These are phyloP conservation scores for Picea mariana DNA, from an alignment of 83 land plant genomes.

Conservation along the genomic window DNA sequence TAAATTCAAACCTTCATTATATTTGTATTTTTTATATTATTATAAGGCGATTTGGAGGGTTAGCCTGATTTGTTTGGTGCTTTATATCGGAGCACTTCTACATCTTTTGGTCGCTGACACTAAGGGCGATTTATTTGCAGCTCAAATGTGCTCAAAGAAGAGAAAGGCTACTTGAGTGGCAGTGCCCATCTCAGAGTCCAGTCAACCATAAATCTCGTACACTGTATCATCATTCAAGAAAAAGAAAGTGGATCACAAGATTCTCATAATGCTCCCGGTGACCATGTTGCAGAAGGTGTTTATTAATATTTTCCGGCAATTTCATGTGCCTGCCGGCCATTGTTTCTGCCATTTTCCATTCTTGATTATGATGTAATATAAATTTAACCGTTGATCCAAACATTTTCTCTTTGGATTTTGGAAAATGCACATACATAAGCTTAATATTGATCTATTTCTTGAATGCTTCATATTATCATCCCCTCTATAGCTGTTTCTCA, in stretches of 20 bases:
- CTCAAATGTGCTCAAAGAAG: neutral
- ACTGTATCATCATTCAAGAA: neutral
- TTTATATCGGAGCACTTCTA: neutral
- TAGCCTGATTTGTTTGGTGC: too few species aligned
- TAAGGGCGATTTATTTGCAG: conserved; percentile 1
- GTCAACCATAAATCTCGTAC: neutral
- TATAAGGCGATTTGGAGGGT: neutral
- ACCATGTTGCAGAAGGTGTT: conserved; percentile 8
- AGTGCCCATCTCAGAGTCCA: neutral
- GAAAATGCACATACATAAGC: too few species aligned
- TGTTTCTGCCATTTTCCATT: too few species aligned
- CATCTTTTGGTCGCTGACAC: conserved; percentile 1
- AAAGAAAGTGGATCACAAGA: neutral
- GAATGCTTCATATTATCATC: neutral
- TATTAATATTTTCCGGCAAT: neutral
- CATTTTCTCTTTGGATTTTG: neutral
- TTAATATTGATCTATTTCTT: neutral
- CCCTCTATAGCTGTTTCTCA: neutral
- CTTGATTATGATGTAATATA: too few species aligned
- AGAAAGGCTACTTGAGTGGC: neutral
- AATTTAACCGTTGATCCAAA: too few species aligned
- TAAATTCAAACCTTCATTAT: neutral
- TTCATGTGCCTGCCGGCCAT: neutral
- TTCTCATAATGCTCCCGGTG: neutral
- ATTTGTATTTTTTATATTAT: neutral